These are phyloP conservation scores for Solanum hybrid DNA, from an alignment of 305 asterid genomes.

Conservation along the genomic window DNA sequence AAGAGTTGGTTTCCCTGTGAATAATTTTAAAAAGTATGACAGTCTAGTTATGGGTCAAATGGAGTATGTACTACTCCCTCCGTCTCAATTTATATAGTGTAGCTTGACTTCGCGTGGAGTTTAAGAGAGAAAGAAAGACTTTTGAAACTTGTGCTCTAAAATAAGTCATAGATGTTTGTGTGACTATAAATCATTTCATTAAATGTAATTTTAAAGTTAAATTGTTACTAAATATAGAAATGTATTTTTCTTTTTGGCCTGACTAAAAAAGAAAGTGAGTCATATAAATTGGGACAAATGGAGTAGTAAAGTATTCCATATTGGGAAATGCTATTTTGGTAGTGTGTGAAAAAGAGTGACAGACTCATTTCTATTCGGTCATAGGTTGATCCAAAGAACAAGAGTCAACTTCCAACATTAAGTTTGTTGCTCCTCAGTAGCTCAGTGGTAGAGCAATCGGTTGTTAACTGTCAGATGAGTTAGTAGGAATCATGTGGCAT, in stretches of 20 bases:
- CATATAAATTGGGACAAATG: background rate
- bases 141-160: background rate
- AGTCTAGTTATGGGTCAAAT: background rate
- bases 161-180: background rate
- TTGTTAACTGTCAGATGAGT: background rate
- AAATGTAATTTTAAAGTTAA: background rate
- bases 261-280: background rate
- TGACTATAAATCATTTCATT: background rate
- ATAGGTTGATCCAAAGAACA: background rate
- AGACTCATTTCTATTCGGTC: background rate
- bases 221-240: background rate
- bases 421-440: background rate
- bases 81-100: background rate
- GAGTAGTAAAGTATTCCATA: background rate
- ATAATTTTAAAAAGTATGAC: background rate
- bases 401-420: background rate
- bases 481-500: background rate
- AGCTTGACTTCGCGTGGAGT: background rate
- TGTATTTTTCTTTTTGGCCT: background rate
- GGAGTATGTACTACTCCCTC: background rate
- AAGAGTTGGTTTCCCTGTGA: background rate
- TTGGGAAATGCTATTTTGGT: background rate
- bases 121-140: background rate
- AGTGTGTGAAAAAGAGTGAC: background rate
- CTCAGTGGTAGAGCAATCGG: background rate